These are phyloP conservation scores for Calonectria leucothoes DNA, from an alignment of 2,329 filamentous ascomycete species.

Conservation along the genomic window DNA sequence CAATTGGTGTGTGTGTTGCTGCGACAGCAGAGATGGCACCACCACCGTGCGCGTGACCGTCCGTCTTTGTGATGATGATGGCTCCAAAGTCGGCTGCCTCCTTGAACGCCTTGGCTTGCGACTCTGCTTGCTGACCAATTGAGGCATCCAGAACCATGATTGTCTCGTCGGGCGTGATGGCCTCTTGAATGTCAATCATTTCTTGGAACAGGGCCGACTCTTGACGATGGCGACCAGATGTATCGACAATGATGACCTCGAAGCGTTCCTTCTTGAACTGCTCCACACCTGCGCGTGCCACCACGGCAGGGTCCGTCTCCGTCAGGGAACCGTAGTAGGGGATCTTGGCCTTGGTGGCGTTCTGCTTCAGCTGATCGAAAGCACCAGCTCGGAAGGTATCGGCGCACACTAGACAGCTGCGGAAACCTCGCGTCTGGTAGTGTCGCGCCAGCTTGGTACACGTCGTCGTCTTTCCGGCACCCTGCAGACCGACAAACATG, in stretches of 20 bases:
- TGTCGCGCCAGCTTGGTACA: slow-evolving; percentile 97
- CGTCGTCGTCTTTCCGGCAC: slow-evolving; percentile 97
- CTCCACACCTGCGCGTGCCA: slow-evolving; percentile 94
- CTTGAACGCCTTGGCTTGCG: slow-evolving; percentile 96
- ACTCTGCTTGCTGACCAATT: slow-evolving; percentile 95
- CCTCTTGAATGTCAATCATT: slow-evolving; percentile 95
- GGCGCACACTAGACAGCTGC: slow-evolving; percentile 92
- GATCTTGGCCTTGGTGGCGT: slow-evolving; percentile 98
- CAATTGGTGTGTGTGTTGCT: slow-evolving; percentile 95
- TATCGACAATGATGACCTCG: slow-evolving; percentile 98
- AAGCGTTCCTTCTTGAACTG: slow-evolving; percentile 99
- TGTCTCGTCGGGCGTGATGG: slow-evolving; percentile 90
- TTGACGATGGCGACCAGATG: slow-evolving; percentile 92
- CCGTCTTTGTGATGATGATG: slow-evolving; percentile 99
- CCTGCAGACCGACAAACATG: slow-evolving; percentile 99
- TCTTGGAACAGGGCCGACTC: slow-evolving; percentile 96
- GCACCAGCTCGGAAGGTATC: slow-evolving; percentile 99
- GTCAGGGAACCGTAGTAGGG: slow-evolving; percentile 98
- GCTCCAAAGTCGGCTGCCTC: slow-evolving; percentile 96
- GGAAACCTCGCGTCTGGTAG: slow-evolving; percentile 94
- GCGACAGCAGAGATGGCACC: slow-evolving; percentile 98
- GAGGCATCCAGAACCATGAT: slow-evolving; percentile 98
- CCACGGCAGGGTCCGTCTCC: slow-evolving; percentile 93
- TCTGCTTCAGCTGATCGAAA: slow-evolving; percentile 98
- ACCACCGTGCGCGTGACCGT: slow-evolving; percentile 94